Conservation (phyloP, 768 basidiomycete species). For the Lactifluus subvellereus region DNA sequence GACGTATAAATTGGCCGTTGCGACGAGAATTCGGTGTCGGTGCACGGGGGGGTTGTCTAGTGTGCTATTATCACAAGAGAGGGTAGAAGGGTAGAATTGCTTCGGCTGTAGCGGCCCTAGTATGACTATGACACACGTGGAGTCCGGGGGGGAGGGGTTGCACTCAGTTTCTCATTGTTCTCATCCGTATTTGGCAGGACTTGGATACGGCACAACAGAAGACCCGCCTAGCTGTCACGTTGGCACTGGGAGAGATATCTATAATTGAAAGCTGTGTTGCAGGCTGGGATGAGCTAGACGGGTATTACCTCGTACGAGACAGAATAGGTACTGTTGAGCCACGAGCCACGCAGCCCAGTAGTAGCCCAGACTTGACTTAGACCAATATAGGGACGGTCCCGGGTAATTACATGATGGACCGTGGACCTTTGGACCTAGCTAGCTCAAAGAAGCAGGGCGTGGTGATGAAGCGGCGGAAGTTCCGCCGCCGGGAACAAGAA, state of each 20-base stretch:
- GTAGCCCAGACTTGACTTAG: not conserved
- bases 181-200: constrained; percentile 21
- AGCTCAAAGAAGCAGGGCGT: constrained; percentile 6
- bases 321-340: constrained; percentile 10
- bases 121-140: constrained; percentile 8
- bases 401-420: constrained; percentile 1
- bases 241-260: constrained; percentile 21
- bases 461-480: constrained; percentile 20
- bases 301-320: not conserved
- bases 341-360: not conserved
- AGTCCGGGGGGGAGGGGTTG: not conserved
- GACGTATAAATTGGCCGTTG: constrained; percentile 8
- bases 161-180: constrained; percentile 18
- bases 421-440: constrained; percentile 13
- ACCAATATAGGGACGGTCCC: constrained; percentile 10
- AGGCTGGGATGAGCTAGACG: constrained; percentile 15
- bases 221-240: constrained; percentile 20
- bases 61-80: constrained; percentile 10
- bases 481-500: constrained; percentile 13
- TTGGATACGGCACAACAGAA: constrained; percentile 4
- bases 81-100: not conserved
- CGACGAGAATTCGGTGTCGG: constrained; percentile 6
- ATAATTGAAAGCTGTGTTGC: constrained; percentile 22
- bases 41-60: not conserved
- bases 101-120: not conserved